A percentile compares a stretch with the other conserved stretches of the same genome.
Evolutionary conservation across 768 basidiomycete species (phyloP).

Genomic region (Psilocybe sp.): DNA sequence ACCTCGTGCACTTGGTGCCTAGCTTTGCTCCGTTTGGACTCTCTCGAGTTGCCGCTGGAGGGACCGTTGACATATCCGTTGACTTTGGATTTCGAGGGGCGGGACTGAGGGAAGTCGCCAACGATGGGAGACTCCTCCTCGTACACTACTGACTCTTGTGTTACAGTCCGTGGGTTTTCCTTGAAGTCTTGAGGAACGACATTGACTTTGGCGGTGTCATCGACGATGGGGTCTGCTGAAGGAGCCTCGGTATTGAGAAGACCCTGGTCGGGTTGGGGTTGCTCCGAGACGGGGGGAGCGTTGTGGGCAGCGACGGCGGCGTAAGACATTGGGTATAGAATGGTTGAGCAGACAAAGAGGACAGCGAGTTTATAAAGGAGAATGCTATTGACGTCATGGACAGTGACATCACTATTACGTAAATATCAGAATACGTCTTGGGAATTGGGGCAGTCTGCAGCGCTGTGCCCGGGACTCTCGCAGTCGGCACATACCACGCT

Average conservation of each 20-base stretch:
- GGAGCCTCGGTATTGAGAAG: slow-evolving; percentile 54
- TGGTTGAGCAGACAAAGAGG: neutral
- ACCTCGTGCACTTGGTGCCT: slow-evolving; percentile 32
- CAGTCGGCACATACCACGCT: slow-evolving; percentile 78
- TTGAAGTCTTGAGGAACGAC: slow-evolving; percentile 51
- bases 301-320: slow-evolving; percentile 64
- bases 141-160: neutral
- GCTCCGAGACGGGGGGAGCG: slow-evolving; percentile 43
- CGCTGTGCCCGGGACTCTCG: slow-evolving; percentile 73
- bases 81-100: neutral
- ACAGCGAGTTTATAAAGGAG: slow-evolving; percentile 7
- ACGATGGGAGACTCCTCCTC: too few relatives aligned
- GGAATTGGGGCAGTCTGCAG: slow-evolving; percentile 81
- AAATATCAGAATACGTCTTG: slow-evolving; percentile 73
- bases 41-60: too few relatives aligned
- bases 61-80: neutral
- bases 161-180: slow-evolving; percentile 38
- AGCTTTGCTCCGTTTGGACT: slow-evolving; percentile 6
- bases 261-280: slow-evolving; percentile 64
- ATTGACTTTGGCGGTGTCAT: slow-evolving; percentile 54
- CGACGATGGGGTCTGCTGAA: slow-evolving; percentile 33
- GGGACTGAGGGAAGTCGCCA: too few relatives aligned
- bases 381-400: slow-evolving; percentile 15
- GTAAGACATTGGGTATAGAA: slow-evolving; percentile 58
- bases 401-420: slow-evolving; percentile 19